These are phyloP conservation scores for Flueggea neowawraea DNA, from an alignment of 441 rosid genomes.

Conservation along the genomic window DNA sequence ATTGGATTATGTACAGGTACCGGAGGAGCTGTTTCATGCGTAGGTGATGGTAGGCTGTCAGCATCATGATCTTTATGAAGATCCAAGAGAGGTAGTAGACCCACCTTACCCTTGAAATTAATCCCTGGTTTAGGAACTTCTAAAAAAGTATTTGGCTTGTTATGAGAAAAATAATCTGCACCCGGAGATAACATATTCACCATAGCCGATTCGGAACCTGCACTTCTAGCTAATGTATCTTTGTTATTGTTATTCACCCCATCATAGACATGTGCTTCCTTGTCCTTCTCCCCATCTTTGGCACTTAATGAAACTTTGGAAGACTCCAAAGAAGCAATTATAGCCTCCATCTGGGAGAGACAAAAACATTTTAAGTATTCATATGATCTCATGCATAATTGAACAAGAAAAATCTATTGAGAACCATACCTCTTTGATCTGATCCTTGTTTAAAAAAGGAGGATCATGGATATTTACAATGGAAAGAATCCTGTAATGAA, in stretches of 20 bases:
- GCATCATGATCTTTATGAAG: conserved; percentile 94
- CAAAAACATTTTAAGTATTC: conserved; percentile 16
- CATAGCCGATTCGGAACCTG: conserved; percentile 22
- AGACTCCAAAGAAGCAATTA: conserved; percentile 33
- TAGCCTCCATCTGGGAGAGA: conserved; percentile 54
- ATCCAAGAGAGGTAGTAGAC: conserved; percentile 73
- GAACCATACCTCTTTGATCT: conserved; percentile 63
- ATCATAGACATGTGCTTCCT: conserved; percentile 18
- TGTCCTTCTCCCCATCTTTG: conserved; percentile 29
- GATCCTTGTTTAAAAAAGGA: conserved; percentile 46
- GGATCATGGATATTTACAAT: conserved; percentile 46
- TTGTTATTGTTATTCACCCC: conserved; percentile 19
- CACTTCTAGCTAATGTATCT: conserved; percentile 23
- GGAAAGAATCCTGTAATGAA: conserved; percentile 56
- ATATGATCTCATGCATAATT: conserved; percentile 4
- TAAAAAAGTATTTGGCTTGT: conserved; percentile 23
- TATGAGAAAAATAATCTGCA: conserved; percentile 24
- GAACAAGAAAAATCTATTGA: conserved; percentile 3
- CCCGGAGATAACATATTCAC: conserved; percentile 24
- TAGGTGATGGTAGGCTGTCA: conserved; percentile 97
- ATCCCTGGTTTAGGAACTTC: conserved; percentile 45
- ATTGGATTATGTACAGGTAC: conserved; percentile 38
- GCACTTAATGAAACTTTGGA: conserved; percentile 19
- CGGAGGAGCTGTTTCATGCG: conserved; percentile 59
- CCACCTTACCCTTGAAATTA: conserved; percentile 46